Evolutionary conservation across 257 asterid species (phyloP), one percentile per base, ranked within the genome.

Genomic region (Pogostemon cablin): DNA sequence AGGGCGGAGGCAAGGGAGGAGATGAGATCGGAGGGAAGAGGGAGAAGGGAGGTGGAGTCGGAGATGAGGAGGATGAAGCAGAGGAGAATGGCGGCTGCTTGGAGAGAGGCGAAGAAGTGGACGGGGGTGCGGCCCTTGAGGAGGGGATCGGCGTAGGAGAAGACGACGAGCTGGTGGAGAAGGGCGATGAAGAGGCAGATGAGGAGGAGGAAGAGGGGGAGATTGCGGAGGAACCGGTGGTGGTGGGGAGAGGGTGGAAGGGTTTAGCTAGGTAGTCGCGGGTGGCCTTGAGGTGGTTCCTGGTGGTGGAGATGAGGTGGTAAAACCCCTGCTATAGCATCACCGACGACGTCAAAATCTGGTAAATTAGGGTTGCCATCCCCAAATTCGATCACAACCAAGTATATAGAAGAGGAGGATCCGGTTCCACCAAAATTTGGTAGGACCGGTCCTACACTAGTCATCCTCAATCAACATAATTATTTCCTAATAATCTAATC

Each of bases 51-150:
- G 50, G 96, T 85, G 71, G 91, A 65, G 39, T 92, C 96, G 46
- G 96, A 85, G 37, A 92, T 60, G 75, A 91, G 87, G 77, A 91
- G 60, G 74, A 91, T 79, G 79, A 90, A 90, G 77, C 84, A 80
- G 77, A 90, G 76, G 67, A 85, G 60, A 9, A 92, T 68, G 54
- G 88, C 90, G 62, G 95, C 88, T 25, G 82, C 61, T 40, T 88
- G 97, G 65, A 93, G 93, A 15, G 96, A 86, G 53, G 91, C 84
- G 87, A 88, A 87, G 62, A 70, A 84, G 77, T 88, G 90, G 60
- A 88, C 97, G 0, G 96, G 90, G n/a, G 97, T 88, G 34, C 86
- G 88, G 60, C 98, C 98, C 62, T 75, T 85, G 68, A 90, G 86
- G 60, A 88, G 96, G 25, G 97, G 97, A 77, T 90, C 96, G 52